Base-by-base conservation (phyloP, 2,329 filamentous ascomycete genomes). In the Raffaelea ambrosiae region DNA sequence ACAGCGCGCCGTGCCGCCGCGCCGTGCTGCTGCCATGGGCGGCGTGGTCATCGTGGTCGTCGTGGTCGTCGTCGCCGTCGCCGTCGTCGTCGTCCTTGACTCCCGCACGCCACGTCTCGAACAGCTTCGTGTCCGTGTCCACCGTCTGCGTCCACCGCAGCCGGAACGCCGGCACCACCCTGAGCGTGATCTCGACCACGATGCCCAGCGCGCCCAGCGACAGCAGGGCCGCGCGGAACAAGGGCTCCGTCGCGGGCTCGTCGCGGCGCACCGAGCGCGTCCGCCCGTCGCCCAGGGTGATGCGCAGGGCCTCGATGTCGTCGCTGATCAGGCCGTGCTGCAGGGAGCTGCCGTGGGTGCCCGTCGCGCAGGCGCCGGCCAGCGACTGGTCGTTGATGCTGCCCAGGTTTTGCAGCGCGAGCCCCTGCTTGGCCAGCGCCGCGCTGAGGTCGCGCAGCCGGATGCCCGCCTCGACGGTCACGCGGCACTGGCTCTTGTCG, bases 381-480 rank as follows among this genome's bases (percentile, higher is more conserved):
- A 97, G 83, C 50, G 86, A 93, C 72, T 98, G 93, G 58, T 88
- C 81, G 63, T 96, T 89, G 66, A 98, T 98, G 63, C 88, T 95
- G 33, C 93, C 93, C 41, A 97, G 71, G 63, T 94, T 96, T 23
- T 87, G 86, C 77, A 98, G 84, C 2, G 89, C 88, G 53, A 95
- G 74, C 1, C 88, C 88, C 57, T 83, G 67, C 47, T 77, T 73
- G 55, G 87, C 88, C 29, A 96, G 79, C 59, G 81, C 79, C 40
- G 77, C 74, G 53, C 88, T 85, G 49, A 98, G 70, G 51, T 83
- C 70, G 57, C 79, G 80, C 51, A 98, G 71, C 19, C 91, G 77
- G 54, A 97, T 95, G 16, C 93, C 93, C n/a, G 86, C 85, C 68
- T 97, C 78, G 57, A 95, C 85, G 3, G 82, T 80, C 46, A 95